These are phyloP conservation scores for Rhizopus stolonifer DNA, from an alignment of 371 early-diverging fungal species.

Conservation along the genomic window DNA sequence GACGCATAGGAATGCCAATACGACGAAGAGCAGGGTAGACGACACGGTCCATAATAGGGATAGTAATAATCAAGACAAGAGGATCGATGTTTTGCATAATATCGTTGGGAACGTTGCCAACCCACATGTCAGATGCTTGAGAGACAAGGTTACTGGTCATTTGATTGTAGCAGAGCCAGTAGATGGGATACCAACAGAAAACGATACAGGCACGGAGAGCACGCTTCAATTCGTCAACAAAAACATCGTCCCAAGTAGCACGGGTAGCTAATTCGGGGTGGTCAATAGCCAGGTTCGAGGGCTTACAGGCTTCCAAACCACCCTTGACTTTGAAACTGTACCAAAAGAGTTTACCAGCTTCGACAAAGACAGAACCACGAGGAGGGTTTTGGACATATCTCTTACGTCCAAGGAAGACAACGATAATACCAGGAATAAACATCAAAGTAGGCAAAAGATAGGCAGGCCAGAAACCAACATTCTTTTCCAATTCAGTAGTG, in stretches of 20 bases:
- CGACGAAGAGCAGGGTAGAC: constrained; percentile 69
- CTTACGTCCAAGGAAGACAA: constrained; percentile 60
- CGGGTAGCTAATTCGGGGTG: constrained; percentile 36
- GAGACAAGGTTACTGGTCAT: constrained; percentile 76
- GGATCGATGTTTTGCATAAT: constrained; percentile 68
- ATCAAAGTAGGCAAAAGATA: constrained; percentile 71
- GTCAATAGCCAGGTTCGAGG: constrained; percentile 24
- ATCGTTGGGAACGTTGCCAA: constrained; percentile 64
- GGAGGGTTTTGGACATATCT: constrained; percentile 63
- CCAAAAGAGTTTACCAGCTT: constrained; percentile 31
- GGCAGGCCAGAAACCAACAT: constrained; percentile 66
- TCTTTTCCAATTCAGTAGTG: constrained; percentile 56
- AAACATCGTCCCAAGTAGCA: constrained; percentile 67
- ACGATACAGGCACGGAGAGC: constrained; percentile 69
- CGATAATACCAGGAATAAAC: constrained; percentile 61
- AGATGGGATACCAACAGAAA: constrained; percentile 72
- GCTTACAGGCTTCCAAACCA: constrained; percentile 39
- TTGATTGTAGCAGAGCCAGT: constrained; percentile 78
- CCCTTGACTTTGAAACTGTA: constrained; percentile 30
- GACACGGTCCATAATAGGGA: constrained; percentile 70
- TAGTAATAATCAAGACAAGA: constrained; percentile 63
- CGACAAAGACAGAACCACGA: constrained; percentile 55
- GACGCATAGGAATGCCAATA: constrained; percentile 62
- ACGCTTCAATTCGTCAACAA: constrained; percentile 70
- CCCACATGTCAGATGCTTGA: constrained; percentile 68